Conservation (phyloP, 345 rosid species). For the Arabidopsis arenosa region DNA sequence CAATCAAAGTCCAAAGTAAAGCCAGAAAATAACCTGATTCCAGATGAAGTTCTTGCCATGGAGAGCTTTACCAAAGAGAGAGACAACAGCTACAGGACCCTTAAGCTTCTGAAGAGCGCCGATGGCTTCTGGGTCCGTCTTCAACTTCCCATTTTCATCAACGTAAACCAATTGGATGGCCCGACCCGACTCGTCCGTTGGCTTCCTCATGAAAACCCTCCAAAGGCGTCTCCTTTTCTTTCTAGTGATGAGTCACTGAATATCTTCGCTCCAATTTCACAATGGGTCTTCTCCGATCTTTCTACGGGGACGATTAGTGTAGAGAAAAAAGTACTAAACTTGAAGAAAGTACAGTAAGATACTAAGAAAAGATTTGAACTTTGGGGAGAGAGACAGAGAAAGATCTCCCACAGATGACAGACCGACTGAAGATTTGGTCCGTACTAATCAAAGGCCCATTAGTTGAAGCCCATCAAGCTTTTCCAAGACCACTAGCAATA, state of each 20-base stretch:
- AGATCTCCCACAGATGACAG: not conserved
- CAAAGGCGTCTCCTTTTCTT: conserved; percentile 37
- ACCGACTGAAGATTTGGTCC: not conserved
- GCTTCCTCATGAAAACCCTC: conserved; percentile 2
- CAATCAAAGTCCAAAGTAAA: not conserved
- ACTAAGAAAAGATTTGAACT: conserved; percentile 16
- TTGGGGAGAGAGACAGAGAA: not conserved
- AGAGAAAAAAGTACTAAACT: conserved; percentile 18
- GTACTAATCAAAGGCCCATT: conserved; percentile 3
- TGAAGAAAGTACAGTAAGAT: conserved; percentile 7
- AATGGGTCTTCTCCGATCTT: conserved; percentile 21
- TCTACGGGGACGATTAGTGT: not conserved
- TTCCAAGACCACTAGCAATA: not conserved
- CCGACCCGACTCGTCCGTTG: conserved; percentile 33
- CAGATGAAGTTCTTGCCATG: conserved; percentile 50
- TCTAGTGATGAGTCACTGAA: conserved; percentile 2
- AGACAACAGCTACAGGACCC: conserved; percentile 51
- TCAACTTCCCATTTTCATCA: conserved; percentile 52
- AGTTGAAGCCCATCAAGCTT: not conserved
- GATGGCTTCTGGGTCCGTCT: conserved; percentile 52
- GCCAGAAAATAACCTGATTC: conserved; percentile 44
- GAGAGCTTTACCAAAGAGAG: conserved; percentile 48
- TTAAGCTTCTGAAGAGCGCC: conserved; percentile 49
- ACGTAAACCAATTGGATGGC: conserved; percentile 50
- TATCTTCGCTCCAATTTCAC: conserved; percentile 20